Evolutionary conservation across 2,329 filamentous ascomycete species (phyloP).

Genomic region (Diaporthe eres): DNA sequence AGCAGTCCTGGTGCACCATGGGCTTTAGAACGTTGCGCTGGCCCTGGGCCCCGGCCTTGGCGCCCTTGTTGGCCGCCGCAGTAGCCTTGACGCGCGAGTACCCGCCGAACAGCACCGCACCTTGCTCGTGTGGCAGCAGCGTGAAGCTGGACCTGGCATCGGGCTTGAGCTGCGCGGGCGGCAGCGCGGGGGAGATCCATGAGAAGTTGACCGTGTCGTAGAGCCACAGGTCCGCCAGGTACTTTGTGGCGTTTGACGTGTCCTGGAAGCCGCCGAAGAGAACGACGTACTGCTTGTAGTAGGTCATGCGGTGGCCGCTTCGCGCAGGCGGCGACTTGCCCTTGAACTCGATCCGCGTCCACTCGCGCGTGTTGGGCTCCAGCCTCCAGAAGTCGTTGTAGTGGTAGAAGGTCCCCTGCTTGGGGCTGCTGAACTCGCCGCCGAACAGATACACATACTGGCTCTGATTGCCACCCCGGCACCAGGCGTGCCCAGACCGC

Average conservation of each 20-base stretch:
- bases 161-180: constrained; percentile 86
- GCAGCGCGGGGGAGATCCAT: constrained; percentile 84
- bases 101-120: constrained; percentile 91
- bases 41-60: constrained; percentile 71
- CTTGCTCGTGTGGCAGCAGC: constrained; percentile 89
- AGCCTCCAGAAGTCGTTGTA: constrained; percentile 99
- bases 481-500: constrained; percentile 94
- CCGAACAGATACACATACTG: constrained; percentile 93
- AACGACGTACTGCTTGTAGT: constrained; percentile 96
- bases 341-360: constrained; percentile 87
- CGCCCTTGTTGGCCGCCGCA: constrained; percentile 72
- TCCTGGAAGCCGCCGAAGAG: constrained; percentile 98
- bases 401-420: constrained; percentile 98
- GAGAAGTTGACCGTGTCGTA: constrained; percentile 91
- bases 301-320: constrained; percentile 95
- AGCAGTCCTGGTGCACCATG: constrained; percentile 94
- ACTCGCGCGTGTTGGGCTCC: constrained; percentile 87
- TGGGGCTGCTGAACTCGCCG: constrained; percentile 95
- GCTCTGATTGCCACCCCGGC: constrained; percentile 83
- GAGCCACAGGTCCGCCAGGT: constrained; percentile 93
- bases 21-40: constrained; percentile 85
- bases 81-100: constrained; percentile 91
- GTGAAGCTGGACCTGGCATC: constrained; percentile 94
- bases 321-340: constrained; percentile 86
- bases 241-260: constrained; percentile 94